Percentiles rank a stretch among this genome's conserved stretches.
These are phyloP conservation scores for Phytophthora pistaciae DNA, from an alignment of 352 stramenopile genomes.

Conservation along the genomic window DNA sequence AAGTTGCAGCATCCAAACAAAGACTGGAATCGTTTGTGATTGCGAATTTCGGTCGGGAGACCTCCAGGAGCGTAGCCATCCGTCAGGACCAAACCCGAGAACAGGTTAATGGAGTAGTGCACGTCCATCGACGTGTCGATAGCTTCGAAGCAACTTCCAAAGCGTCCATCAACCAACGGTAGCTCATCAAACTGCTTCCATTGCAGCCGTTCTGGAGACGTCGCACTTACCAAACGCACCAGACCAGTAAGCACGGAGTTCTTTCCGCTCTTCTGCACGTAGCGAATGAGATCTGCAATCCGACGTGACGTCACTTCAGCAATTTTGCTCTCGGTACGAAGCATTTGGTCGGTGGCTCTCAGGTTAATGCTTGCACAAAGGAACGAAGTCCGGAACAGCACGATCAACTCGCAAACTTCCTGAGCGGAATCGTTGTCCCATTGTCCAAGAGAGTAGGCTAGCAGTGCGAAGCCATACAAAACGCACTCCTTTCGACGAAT, in stretches of 20 bases:
- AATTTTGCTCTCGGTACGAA: constrained; percentile 33
- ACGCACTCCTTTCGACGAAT: constrained; percentile 51
- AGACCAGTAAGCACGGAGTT: constrained; percentile 28
- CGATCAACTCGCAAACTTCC: constrained; percentile 53
- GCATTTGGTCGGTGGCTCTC: constrained; percentile 26
- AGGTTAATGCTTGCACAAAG: constrained; percentile 33
- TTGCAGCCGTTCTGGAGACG: constrained; percentile 23
- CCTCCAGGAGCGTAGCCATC: constrained; percentile 51
- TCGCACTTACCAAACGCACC: constrained; percentile 37
- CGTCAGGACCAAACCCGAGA: constrained; percentile 49
- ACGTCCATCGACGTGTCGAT: constrained; percentile 13
- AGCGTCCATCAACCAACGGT: neutral
- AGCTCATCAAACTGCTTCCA: constrained; percentile 34
- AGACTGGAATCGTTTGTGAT: constrained; percentile 35
- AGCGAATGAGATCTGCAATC: constrained; percentile 25
- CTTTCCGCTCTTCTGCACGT: constrained; percentile 5
- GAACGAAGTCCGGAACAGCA: constrained; percentile 54
- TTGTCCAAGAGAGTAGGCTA: constrained; percentile 32
- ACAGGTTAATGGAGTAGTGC: constrained; percentile 61
- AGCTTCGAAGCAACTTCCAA: constrained; percentile 44
- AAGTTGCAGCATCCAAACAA: constrained; percentile 65
- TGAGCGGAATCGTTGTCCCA: constrained; percentile 18
- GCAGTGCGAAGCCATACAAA: constrained; percentile 54
- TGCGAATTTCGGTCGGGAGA: constrained; percentile 47
- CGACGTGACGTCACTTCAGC: constrained; percentile 45